These are phyloP conservation scores for Fusarium sp. DNA, from an alignment of 2,329 filamentous ascomycete genomes.

Conservation along the genomic window DNA sequence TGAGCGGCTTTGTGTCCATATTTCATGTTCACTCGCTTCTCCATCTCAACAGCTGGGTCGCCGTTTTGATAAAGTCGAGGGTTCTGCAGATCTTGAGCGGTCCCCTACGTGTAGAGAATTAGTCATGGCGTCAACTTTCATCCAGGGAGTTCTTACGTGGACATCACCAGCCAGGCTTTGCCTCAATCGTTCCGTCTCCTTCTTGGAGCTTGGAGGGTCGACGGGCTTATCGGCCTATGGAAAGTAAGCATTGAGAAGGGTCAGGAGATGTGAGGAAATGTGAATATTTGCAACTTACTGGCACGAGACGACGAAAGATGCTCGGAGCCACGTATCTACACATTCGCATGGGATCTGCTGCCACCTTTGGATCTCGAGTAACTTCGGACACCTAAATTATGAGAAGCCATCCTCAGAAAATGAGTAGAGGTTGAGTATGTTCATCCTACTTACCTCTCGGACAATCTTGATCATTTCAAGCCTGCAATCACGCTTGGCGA, in stretches of 20 bases:
- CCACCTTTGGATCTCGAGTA: slow-evolving; percentile 1
- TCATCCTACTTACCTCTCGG: slow-evolving; percentile 2
- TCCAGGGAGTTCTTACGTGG: not conserved
- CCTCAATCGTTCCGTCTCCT: not conserved
- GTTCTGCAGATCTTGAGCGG: not conserved
- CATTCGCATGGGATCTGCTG: not conserved
- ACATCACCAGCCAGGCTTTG: not conserved
- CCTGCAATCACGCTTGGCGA: slow-evolving; percentile 14
- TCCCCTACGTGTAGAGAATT: not conserved
- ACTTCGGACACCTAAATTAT: not conserved
- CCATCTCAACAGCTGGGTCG: not conserved
- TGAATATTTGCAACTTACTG: not conserved
- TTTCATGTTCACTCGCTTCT: slow-evolving; percentile 3
- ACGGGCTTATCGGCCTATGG: not conserved
- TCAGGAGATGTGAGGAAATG: no score
- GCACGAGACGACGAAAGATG: not conserved
- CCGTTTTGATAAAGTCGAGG: not conserved
- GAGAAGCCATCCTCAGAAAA: not conserved
- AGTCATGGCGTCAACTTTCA: not conserved
- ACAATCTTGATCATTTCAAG: slow-evolving; percentile 31
- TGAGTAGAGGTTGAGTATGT: not conserved
- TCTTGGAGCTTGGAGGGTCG: not conserved
- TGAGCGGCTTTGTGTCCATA: not conserved
- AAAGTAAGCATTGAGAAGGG: no score
- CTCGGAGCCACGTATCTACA: slow-evolving; percentile 1